These are phyloP conservation scores for Paragyromitra xinjiangensis DNA, from an alignment of 495 filamentous ascomycete genomes.

Conservation along the genomic window DNA sequence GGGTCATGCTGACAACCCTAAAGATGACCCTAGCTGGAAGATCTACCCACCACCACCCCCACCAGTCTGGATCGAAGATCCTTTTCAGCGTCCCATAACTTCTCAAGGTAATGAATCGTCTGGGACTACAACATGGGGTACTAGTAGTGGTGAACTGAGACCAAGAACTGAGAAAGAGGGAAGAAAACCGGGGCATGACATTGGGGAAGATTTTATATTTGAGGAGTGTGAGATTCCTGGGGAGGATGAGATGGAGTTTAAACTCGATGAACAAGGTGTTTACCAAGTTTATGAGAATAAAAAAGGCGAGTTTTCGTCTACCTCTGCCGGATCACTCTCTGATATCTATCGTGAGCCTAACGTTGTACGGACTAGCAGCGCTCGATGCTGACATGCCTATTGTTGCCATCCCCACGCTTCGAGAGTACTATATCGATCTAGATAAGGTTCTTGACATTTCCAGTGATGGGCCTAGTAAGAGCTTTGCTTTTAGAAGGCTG, in stretches of 20 bases:
- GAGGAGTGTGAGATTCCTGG: conserved; percentile 77
- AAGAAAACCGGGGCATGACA: conserved; percentile 88
- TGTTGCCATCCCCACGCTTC: conserved; percentile 82
- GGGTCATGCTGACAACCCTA: conserved; percentile 80
- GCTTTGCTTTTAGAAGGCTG: conserved; percentile 90
- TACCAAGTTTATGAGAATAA: conserved; percentile 85
- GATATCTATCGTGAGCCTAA: conserved; percentile 6
- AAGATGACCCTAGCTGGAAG: conserved; percentile 81
- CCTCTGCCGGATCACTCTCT: background rate
- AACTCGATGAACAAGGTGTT: conserved; percentile 81
- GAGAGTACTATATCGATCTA: conserved; percentile 95
- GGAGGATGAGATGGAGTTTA: conserved; percentile 73
- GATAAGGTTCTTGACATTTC: conserved; percentile 84
- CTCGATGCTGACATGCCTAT: conserved; percentile 71
- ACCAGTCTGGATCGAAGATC: conserved; percentile 82
- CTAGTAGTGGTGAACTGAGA: conserved; percentile 40
- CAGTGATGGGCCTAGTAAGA: conserved; percentile 94
- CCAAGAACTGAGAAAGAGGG: conserved; percentile 59
- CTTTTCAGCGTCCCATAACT: conserved; percentile 49
- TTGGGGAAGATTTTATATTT: conserved; percentile 90
- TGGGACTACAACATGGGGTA: conserved; percentile 27
- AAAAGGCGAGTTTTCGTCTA: conserved; percentile 45
- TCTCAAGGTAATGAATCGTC: conserved; percentile 51
- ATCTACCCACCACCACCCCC: conserved; percentile 92
- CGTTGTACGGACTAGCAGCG: conserved; percentile 61